Percentiles rank a stretch among this genome's conserved stretches.
These are phyloP conservation scores for Eucalyptus sp. DNA, from an alignment of 345 rosid species.

Conservation along the genomic window DNA sequence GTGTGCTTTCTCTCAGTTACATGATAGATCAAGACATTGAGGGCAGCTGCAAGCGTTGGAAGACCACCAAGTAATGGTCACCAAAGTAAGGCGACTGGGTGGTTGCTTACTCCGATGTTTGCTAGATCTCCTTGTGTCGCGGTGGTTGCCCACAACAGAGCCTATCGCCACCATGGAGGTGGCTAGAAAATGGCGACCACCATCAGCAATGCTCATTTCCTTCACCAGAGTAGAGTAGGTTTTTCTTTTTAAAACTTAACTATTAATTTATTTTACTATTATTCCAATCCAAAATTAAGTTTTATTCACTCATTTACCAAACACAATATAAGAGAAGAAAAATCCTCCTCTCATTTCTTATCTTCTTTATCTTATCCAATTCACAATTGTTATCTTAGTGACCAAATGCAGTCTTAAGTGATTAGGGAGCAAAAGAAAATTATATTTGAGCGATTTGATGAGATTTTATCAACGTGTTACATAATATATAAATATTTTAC, in stretches of 20 bases:
- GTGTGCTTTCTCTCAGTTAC: not conserved
- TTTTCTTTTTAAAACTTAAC: not conserved
- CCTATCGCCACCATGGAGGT: not conserved
- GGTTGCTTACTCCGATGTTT: not conserved
- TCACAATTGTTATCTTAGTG: not conserved
- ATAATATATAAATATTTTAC: not conserved
- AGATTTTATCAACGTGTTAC: not conserved
- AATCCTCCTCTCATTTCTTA: not conserved
- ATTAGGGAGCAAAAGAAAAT: not conserved
- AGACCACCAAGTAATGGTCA: not conserved
- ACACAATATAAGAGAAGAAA: not conserved
- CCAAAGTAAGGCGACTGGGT: not conserved
- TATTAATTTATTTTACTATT: not conserved
- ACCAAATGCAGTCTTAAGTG: not conserved
- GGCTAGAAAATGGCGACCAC: not conserved
- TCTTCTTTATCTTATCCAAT: not conserved
- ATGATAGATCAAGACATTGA: rapidly evolving
- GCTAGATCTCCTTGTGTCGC: not conserved
- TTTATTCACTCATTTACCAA: not conserved
- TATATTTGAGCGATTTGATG: not conserved
- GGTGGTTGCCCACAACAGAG: not conserved
- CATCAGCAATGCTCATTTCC: not conserved
- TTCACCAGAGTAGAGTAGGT: not conserved
- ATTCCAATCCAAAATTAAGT: not conserved
- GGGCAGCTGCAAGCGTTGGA: rapidly evolving